Conservation (phyloP, 1,284 basidiomycete species). For the Mycena sp. region DNA sequence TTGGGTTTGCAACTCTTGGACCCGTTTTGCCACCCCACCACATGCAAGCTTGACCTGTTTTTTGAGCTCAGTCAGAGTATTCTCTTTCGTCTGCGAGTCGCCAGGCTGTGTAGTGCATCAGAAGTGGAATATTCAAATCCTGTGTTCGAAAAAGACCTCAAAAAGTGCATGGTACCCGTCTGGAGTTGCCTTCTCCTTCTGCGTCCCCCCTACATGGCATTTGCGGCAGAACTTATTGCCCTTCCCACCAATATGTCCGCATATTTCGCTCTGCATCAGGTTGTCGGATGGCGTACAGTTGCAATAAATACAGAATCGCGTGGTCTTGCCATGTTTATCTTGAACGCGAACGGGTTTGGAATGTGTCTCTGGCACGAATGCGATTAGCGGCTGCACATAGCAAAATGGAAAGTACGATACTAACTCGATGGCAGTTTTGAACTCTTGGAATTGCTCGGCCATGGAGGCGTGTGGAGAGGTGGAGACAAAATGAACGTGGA, state of each 20-base stretch:
- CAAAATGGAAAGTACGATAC: neutral
- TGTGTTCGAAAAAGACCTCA: too few species aligned
- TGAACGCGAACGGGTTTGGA: neutral
- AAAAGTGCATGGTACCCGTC: conserved; percentile 32
- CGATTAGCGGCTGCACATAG: neutral
- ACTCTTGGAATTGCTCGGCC: conserved; percentile 1
- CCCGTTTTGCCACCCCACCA: too few species aligned
- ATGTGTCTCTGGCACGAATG: neutral
- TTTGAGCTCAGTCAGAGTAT: too few species aligned
- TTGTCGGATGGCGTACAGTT: conserved; percentile 39
- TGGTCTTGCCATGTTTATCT: neutral
- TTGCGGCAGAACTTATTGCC: conserved; percentile 36
- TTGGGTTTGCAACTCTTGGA: too few species aligned
- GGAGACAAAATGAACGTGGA: conserved; percentile 32
- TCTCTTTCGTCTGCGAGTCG: too few species aligned
- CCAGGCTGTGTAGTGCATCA: too few species aligned
- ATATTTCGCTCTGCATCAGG: conserved; percentile 39
- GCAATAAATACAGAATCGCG: neutral
- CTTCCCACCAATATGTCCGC: conserved; percentile 37
- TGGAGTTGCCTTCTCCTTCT: conserved; percentile 29
- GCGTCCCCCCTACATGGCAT: conserved; percentile 34
- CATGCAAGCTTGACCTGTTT: too few species aligned
- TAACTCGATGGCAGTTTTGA: neutral
- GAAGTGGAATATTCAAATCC: too few species aligned
- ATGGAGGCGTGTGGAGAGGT: conserved; percentile 1